Evolutionary conservation across 345 rosid genomes (phyloP), one percentile per base, ranked within the genome.

Genomic region (Dipteronia sinensis): DNA sequence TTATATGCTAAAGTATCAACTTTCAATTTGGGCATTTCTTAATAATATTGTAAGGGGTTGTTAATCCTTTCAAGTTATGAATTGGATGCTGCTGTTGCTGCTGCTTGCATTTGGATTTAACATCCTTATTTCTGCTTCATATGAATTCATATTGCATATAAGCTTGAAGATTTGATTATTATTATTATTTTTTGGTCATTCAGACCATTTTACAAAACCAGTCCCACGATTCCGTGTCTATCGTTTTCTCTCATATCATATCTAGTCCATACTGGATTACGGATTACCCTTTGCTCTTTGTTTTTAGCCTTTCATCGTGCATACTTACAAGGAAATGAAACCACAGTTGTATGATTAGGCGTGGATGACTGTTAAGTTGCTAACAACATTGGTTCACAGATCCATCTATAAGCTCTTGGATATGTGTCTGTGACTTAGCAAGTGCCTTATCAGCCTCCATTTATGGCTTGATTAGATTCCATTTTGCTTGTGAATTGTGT

Each of bases 71-170:
- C 0, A 31, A 65, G 44, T 31, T 31, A n/a, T 31, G 19, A 31
- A 51, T 65, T 51, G 20, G 22, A 46, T 10, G 12, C 49, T 46
- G 66, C 19, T 56, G 23, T 23, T 46, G 69, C 13, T 62, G 16
- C 69, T 63, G 55, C 7, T 65, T 65, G n/a, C 15, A 75, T 22
- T 31, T 34, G 49, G 56, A 67, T 61, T 42, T 40, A 73, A 59
- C 22, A 73, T 58, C 13, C 65, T 22, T 72, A 58, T 2, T 63
- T 59, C 64, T 59, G 27, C 62, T 53, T 75, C 16, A n/a, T 11
- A 25, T 29, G 23, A 65, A 58, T 3, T 58, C 19, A 44, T 73
- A 73, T 49, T 25, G 25, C 38, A 2, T 22, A 16, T 63, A 63
- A 42, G 58, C 69, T 40, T 25, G 17, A 62, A 44, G 64, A 6